Conservation (phyloP, 2,329 filamentous ascomycete genomes). For the Ciborinia camelliae region DNA sequence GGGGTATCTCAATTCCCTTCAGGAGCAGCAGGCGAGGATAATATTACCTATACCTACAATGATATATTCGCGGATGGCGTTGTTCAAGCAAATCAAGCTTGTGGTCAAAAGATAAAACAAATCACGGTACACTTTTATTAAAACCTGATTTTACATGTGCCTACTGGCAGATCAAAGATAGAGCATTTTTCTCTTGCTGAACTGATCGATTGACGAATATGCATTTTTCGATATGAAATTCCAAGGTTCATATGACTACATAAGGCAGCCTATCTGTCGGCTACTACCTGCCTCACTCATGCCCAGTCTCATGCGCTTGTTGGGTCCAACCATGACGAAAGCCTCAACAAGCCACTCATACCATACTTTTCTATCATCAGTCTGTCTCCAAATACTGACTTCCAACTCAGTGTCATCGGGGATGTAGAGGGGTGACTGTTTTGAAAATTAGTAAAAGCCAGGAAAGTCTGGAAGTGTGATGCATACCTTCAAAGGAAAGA, state of each 20-base stretch:
- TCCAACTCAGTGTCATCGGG: conserved; percentile 82
- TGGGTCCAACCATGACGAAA: conserved; percentile 62
- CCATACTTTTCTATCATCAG: conserved; percentile 94
- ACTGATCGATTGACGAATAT: not conserved
- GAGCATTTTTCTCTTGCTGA: not conserved
- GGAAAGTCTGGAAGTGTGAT: not conserved
- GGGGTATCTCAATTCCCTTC: not conserved
- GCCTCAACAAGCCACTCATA: conserved; percentile 97
- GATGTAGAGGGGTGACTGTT: conserved; percentile 76
- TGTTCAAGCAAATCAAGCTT: conserved; percentile 30
- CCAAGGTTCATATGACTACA: too few relatives aligned
- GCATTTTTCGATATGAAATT: not conserved
- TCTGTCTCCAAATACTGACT: conserved; percentile 93
- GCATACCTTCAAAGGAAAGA: conserved; percentile 88
- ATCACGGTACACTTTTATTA: not conserved
- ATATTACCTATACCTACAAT: conserved; percentile 19
- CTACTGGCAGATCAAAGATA: not conserved
- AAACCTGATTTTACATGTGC: not conserved
- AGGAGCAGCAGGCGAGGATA: not conserved
- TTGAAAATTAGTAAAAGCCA: conserved; percentile 24
- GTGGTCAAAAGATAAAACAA: conserved; percentile 2
- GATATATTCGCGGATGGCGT: conserved; percentile 32
- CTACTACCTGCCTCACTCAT: conserved; percentile 66
- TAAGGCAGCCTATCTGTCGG: conserved; percentile 66
- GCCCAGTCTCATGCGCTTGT: conserved; percentile 61